Evolutionary conservation across 2,329 filamentous ascomycete genomes (phyloP), one percentile per base, ranked within the genome.

Genomic region (Aureobasidium leucospermi): DNA sequence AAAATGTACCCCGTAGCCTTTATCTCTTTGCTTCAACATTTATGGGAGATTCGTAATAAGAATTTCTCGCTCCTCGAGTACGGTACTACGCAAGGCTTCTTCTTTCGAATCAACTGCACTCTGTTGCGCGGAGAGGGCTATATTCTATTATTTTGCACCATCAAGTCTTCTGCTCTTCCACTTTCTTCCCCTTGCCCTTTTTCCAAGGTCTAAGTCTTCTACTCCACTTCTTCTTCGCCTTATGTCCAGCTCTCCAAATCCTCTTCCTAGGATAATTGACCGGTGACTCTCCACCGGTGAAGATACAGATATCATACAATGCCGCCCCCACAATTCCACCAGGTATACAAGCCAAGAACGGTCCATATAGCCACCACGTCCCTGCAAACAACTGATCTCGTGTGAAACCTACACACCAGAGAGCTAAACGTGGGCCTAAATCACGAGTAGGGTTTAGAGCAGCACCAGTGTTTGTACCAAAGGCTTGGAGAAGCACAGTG

Each of bases 271-370:
- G 76, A 65, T 81, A 81, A 63, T 81, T 81, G n/a, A 81, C 73
- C 0, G 78, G 79, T 47, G 73, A 76, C 65, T 81, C 79, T 0
- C 77, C 78, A 9, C 68, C 68, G 0, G 75, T 76, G 63, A 81
- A 81, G 55, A 81, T 78, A n/a, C 75, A 71, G 32, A 73, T 70
- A 65, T 80, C 78, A 64, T 81, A 81, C 47, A 80, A 56, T 39
- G 77, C 74, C 0, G 66, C 78, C 0, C 78, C 78, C 3, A 74
- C 65, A 9, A 79, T 39, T 0, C 67, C 78, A 0, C 78, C 78
- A 3, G 74, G 65, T 8, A 79, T 70, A 0, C 74, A 73, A 0
- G 77, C 79, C 4, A 64, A 61, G 0, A 77, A 59, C 0, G 76
- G 69, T 1, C 77, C 78, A 62, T 76, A 80, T 58, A 80, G 74